Base-by-base conservation (phyloP, 2,329 filamentous ascomycete species). In the Ophiocordyceps camponoti-leonardi region DNA sequence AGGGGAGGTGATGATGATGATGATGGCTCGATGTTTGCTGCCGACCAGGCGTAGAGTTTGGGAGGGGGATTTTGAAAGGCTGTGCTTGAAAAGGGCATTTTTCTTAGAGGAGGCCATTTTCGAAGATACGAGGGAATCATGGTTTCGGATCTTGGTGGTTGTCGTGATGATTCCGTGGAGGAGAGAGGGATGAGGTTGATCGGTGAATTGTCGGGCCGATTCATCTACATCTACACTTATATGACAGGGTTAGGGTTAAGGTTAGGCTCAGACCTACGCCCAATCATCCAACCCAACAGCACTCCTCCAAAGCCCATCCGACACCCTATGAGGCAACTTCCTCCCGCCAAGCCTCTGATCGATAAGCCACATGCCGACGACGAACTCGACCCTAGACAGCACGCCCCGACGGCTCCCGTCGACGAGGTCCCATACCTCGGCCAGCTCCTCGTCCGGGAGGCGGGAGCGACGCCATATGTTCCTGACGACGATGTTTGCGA, bases 321-420 rank as follows among this genome's bases (percentile, higher is more conserved):
- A 72, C 11, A 90, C 81, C 54, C 73, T 75, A 14, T 72, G 65
- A 0, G 86, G 85, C 19, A 90, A 67, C 66, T 92, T 92, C 48
- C 84, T 67, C 1, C 85, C 86, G 51, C 82, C 77, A n/a, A 92
- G 64, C 48, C 83, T 67, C 67, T 88, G 83, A 58, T 92, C 85
- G 33, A 92, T 75, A 43, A 92, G 63, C 83, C 85, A 92, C 66
- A 86, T 71, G 11, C 85, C 85, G 1, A 90, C 83, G 0, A 92
- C 81, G 58, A 92, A 92, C 63, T 87, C 81, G 46, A 80, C 72
- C 54, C 75, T 74, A 46, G 65, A 67, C 45, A 92, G 62, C 51
- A 72, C 66, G 1, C 81, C 81, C 14, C 62, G 56, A 1, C 63
- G 58, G 7, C 65, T 61, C 1, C 69, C 63, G 55, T 83, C 81